Evolutionary conservation across 2,329 filamentous ascomycete species (phyloP), one percentile per base, ranked within the genome.

Genomic region (Cyphellophora attinorum): DNA sequence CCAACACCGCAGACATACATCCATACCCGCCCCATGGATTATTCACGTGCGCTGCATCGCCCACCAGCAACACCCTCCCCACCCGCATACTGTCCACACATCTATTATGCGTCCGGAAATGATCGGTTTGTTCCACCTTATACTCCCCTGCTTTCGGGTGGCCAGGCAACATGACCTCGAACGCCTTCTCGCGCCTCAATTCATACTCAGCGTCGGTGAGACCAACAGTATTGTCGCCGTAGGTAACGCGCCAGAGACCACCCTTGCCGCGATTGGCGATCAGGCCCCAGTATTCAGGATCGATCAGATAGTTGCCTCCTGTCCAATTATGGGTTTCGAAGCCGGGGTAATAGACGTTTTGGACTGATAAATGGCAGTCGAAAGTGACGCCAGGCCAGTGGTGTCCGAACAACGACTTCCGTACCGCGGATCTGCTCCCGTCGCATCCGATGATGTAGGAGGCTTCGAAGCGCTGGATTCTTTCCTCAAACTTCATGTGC

Each of bases 261-360:
- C 77, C 72, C 2, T 56, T 57, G 1, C 67, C 73, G 40, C 79
- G 70, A 33, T 64, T 69, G 2, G 74, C 74, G 2, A 71, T 72
- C 71, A 79, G 74, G 56, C 72, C 60, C 53, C 72, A 79, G 46
- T 79, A 61, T n/a, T 72, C 66, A 0, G 73, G 74, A 42, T 80
- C 65, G 23, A 78, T 62, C 43, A 76, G 70, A 51, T 77, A 77
- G 50, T 45, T 42, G n/a, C 33, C 37, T 11, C 34, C 40, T 14
- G 37, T 31, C 27, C 29, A 45, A 16, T 37, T 40, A 33, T 37
- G 29, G 25, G 37, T 40, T 16, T 45, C 40, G 29, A 45, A 42
- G 11, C 37, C 37, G 21, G 34, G 31, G 27, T 45, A 42, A 31
- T 37, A 42, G 10, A 38, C 27, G 17, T 45, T 43, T 19, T 42